phyloP scores from a whole-genome alignment of 352 stramenopile genomes.

The Phytophthora tentaculata region DNA sequence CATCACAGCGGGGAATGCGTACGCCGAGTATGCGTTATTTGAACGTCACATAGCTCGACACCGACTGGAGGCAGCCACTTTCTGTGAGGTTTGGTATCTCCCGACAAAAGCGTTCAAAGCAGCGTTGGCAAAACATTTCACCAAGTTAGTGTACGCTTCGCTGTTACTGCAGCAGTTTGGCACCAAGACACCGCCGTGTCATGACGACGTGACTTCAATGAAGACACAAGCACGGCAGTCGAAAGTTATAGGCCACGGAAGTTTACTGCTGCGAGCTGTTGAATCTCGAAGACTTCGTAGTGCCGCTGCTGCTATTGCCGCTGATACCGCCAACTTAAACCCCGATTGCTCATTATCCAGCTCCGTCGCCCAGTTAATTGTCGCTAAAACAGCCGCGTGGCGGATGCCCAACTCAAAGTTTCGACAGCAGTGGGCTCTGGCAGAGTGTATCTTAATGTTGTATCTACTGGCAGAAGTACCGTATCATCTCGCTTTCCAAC shows the following conservation, averaged over 20 bases:
- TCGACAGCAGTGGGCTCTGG: constrained; percentile 32
- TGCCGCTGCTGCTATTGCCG: constrained; percentile 15
- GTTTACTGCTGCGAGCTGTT: constrained; percentile 38
- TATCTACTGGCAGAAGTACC: constrained; percentile 50
- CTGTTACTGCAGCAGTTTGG: constrained; percentile 45
- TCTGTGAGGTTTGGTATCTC: constrained; percentile 60
- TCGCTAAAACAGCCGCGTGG: constrained; percentile 26
- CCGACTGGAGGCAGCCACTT: constrained; percentile 45
- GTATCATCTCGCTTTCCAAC: constrained; percentile 54
- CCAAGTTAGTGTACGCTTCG: constrained; percentile 57
- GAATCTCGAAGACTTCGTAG: constrained; percentile 25
- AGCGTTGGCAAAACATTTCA: constrained; percentile 60
- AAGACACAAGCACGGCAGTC: constrained; percentile 35
- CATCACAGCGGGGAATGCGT: constrained; percentile 43
- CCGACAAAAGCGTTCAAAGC: constrained; percentile 43
- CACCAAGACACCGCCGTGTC: constrained; percentile 7
- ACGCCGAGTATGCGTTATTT: constrained; percentile 60
- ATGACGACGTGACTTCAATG: constrained; percentile 50
- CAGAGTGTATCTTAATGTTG: constrained; percentile 42
- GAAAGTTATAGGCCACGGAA: constrained; percentile 43
- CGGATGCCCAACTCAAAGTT: constrained; percentile 40
- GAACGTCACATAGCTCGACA: constrained; percentile 43
- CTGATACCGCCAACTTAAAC: neutral
- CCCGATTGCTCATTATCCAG: constrained; percentile 12
- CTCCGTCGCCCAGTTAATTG: constrained; percentile 6